Evolutionary conservation across 306 rosid species (phyloP), one percentile per base, ranked within the genome.

Genomic region (Crotalaria pallida): DNA sequence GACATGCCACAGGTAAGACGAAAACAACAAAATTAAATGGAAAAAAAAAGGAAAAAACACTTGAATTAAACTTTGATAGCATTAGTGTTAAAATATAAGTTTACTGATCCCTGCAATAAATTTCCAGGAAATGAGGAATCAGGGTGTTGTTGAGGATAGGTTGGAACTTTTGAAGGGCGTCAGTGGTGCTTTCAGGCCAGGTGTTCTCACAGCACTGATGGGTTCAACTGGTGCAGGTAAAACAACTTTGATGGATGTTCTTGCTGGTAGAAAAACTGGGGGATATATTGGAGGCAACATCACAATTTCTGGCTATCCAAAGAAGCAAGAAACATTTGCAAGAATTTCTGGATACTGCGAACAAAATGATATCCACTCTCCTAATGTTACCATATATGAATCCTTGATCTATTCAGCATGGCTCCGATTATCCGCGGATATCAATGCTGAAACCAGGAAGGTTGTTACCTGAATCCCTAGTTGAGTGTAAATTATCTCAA

Each of bases 221-320:
- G 96, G 96, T 48, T 82, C 78, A 12, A 92, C 88, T 59, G 96
- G 98, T 52, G 98, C 96, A 63, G 96, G 96, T 10, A 92, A 92
- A 80, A 92, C 96, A 31, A 92, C 98, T 44, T 29, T 92, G 53
- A 86, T 92, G 95, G 98, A 91, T 81, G 97, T 91, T 17, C 72
- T 91, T 15, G 91, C 93, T 6, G 96, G 97, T 16, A 82, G 93
- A 83, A 91, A 91, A 77, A 88, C 89, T 2, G 84, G 93, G 0
- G 97, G 97, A 23, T 88, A 87, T 73, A 77, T 88, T 51, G 88
- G 85, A 2, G 97, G 97, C 31, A 74, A 43, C 64, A 73, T 91
- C 74, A 82, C 58, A 72, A 70, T 91, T 70, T 91, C 96, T 6
- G 96, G 97, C 10, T 87, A 78, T 67, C 93, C 89, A 7, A 91